Conservation (phyloP, 2,329 filamentous ascomycete species). For the Pseudocercospora pini-densiflorae region DNA sequence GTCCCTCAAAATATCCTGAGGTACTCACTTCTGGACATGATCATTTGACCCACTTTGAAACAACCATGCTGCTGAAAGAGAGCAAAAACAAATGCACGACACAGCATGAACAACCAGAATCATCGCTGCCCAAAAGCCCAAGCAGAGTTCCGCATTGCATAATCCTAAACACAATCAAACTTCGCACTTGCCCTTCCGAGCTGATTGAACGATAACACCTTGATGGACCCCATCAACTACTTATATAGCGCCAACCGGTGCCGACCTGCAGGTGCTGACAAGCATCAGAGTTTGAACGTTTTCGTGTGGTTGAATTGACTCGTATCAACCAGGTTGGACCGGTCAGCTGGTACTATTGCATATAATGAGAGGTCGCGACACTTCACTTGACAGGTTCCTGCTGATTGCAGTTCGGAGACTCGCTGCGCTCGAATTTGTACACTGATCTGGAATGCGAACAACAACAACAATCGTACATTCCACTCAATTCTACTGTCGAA, state of each 20-base stretch:
- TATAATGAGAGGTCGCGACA: neutral
- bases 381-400: no score
- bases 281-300: neutral
- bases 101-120: neutral
- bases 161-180: neutral
- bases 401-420: no score
- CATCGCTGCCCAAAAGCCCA: neutral
- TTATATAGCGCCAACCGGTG: neutral
- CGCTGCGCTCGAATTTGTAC: no score
- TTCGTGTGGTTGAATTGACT: neutral
- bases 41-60: neutral
- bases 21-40: neutral
- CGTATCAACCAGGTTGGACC: neutral
- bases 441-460: neutral
- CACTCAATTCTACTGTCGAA: neutral
- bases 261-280: neutral
- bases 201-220: neutral
- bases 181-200: neutral
- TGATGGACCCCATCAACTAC: neutral
- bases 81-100: neutral
- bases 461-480: neutral
- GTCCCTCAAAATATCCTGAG: neutral
- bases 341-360: neutral
- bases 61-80: neutral
- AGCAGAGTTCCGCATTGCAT: neutral